Conservation (phyloP, 129 eudicot species). For the Tanacetum coccineum region DNA sequence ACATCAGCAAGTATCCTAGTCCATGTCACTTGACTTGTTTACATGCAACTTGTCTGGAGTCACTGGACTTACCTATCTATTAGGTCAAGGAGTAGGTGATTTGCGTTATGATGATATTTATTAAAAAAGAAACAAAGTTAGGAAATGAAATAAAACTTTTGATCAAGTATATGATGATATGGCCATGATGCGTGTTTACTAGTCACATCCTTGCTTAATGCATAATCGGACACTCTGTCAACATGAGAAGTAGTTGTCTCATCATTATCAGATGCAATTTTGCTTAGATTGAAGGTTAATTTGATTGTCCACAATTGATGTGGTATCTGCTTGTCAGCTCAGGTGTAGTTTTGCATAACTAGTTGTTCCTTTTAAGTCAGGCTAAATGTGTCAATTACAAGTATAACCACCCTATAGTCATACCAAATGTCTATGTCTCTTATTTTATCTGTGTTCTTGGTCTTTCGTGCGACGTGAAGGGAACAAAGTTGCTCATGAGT, state of each 20-base stretch:
- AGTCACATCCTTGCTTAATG: conserved; percentile 13
- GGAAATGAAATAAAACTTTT: conserved; percentile 3
- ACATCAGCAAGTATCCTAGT: conserved; percentile 3
- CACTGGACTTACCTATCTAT: not conserved
- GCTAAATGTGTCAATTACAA: not conserved
- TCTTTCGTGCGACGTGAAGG: too few species aligned
- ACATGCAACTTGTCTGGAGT: conserved; percentile 2
- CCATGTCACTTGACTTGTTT: conserved; percentile 7
- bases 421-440: too few species aligned
- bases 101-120: too few species aligned
- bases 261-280: not conserved
- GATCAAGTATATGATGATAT: conserved; percentile 7
- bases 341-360: conserved; percentile 1
- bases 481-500: too few species aligned
- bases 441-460: too few species aligned
- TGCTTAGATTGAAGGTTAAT: not conserved
- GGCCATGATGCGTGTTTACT: conserved; percentile 6
- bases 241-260: conserved; percentile 2
- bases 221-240: not conserved
- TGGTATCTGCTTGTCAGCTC: conserved; percentile 4
- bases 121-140: too few species aligned
- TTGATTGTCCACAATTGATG: not conserved
- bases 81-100: too few species aligned
- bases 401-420: not conserved
- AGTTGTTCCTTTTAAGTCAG: not conserved